phyloP scores from a whole-genome alignment of 306 rosid genomes.

The Rosa persica region DNA sequence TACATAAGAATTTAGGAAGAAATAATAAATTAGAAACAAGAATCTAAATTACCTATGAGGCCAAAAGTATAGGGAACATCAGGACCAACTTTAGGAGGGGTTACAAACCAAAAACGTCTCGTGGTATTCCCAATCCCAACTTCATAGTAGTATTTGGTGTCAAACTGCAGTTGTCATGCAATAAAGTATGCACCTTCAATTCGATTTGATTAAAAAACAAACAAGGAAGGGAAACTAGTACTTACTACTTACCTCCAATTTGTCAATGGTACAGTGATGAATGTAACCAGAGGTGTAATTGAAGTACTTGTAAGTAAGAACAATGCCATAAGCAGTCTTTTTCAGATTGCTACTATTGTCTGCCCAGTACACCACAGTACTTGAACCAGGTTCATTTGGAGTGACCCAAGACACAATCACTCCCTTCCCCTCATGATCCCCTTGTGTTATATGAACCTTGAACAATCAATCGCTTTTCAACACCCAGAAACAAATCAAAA shows the following conservation, averaged over 20 bases:
- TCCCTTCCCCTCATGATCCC: conserved; percentile 68
- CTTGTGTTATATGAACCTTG: conserved; percentile 95
- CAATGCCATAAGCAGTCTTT: conserved; percentile 38
- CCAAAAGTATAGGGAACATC: conserved; percentile 77
- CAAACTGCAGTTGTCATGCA: conserved; percentile 41
- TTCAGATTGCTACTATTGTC: conserved; percentile 37
- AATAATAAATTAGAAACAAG: background rate
- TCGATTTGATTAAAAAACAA: background rate
- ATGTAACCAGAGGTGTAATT: conserved; percentile 83
- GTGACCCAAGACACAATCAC: conserved; percentile 88
- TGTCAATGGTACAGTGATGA: conserved; percentile 59
- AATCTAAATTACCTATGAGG: conserved; percentile 49
- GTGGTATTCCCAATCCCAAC: conserved; percentile 52
- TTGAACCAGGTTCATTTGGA: conserved; percentile 63
- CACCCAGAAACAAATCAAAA: conserved; percentile 1
- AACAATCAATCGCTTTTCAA: background rate
- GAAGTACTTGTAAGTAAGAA: conserved; percentile 56
- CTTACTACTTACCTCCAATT: conserved; percentile 56
- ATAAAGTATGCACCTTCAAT: background rate
- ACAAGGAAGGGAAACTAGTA: background rate
- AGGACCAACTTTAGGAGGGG: conserved; percentile 72
- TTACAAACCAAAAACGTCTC: conserved; percentile 56
- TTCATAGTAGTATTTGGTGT: conserved; percentile 63
- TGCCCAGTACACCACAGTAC: conserved; percentile 60
- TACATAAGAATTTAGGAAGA: background rate